phyloP scores from a whole-genome alignment of 495 filamentous ascomycete species.

The Trichoderma gamsii region DNA sequence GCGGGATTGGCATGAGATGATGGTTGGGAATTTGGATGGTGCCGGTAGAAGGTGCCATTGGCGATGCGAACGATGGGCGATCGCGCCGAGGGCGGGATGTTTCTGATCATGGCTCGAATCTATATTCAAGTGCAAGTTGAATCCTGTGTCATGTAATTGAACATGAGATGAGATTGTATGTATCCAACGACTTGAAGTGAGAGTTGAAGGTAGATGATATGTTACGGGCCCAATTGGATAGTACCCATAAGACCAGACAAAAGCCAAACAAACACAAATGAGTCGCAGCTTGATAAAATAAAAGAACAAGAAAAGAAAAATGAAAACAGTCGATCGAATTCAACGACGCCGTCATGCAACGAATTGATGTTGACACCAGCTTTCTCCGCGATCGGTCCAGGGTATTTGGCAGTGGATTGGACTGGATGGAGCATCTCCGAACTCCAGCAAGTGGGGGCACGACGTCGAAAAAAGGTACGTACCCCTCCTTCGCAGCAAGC shows the following conservation, averaged over 20 bases:
- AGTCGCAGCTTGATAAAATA: background rate
- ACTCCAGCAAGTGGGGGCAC: background rate
- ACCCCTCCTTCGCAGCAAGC: background rate
- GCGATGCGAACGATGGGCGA: slow-evolving; percentile 64
- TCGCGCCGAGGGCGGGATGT: slow-evolving; percentile 22
- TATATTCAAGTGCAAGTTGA: no score
- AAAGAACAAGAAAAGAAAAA: background rate
- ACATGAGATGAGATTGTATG: no score
- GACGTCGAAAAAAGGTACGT: slow-evolving; percentile 5
- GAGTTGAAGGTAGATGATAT: no score
- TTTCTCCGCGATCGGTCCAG: slow-evolving; percentile 9
- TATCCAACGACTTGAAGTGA: no score
- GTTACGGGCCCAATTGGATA: no score
- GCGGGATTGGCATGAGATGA: slow-evolving; percentile 48
- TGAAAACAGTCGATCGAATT: background rate
- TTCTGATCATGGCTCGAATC: slow-evolving; percentile 26
- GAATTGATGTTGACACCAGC: slow-evolving; percentile 1
- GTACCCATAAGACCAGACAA: no score
- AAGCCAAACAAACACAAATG: background rate
- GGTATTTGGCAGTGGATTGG: background rate
- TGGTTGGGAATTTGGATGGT: slow-evolving; percentile 53
- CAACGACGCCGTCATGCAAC: background rate
- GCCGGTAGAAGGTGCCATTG: slow-evolving; percentile 74
- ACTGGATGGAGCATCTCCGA: background rate
- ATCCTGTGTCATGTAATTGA: no score